Conservation (phyloP, 345 rosid genomes). For the Citrus sp. region DNA sequence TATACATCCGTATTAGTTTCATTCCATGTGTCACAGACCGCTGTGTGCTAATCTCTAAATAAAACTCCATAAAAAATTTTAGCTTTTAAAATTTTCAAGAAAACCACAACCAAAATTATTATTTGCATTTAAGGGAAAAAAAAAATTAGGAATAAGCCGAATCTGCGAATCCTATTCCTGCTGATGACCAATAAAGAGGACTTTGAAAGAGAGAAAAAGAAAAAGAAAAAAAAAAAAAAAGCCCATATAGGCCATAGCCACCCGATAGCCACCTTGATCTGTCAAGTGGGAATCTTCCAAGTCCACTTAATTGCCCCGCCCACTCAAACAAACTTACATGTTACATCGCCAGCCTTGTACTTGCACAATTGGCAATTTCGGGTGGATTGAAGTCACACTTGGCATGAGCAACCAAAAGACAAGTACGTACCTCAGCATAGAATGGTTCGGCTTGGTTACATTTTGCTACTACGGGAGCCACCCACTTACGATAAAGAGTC, state of each 20-base stretch:
- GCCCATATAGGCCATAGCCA: no score
- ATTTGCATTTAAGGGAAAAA: no score
- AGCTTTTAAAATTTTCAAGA: neutral
- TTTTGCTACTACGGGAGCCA: conserved; percentile 17
- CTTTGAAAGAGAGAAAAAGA: no score
- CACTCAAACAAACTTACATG: neutral
- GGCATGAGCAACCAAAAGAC: conserved; percentile 17
- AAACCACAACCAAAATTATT: neutral
- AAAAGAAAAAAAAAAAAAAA: no score
- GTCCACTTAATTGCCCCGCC: neutral
- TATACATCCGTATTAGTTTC: no score
- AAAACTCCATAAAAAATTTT: no score
- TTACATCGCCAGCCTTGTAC: neutral
- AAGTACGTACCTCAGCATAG: conserved; percentile 14
- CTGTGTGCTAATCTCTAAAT: no score
- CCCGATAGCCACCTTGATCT: neutral
- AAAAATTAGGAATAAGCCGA: neutral
- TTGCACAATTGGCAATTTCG: neutral
- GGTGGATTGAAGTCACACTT: neutral
- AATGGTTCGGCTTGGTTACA: neutral
- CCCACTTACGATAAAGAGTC: conserved; percentile 20
- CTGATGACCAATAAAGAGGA: neutral
- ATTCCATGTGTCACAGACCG: no score
- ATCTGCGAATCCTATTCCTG: neutral
- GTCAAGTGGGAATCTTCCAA: neutral